Percentiles rank a stretch among this genome's conserved stretches.
phyloP scores from a whole-genome alignment of 192 early-diverging fungal species.

The Phycomyces nitens region DNA sequence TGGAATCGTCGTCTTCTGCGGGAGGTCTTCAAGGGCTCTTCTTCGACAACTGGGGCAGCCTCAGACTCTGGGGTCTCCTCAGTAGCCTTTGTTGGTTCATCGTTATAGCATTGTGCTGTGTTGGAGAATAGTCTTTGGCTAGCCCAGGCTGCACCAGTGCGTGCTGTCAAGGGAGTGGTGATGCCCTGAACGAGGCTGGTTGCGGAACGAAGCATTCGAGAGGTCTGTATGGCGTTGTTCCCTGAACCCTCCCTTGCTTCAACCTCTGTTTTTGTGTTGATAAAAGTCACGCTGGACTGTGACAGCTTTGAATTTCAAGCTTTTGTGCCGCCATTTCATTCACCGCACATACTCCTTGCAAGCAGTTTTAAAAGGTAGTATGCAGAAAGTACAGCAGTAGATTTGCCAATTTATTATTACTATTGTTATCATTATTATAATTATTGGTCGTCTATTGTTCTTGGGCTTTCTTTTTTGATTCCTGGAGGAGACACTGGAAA shows the following conservation, averaged over 20 bases:
- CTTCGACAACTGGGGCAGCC: conserved; percentile 3
- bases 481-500: conserved; percentile 31
- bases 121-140: conserved; percentile 14
- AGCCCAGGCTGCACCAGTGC: not conserved
- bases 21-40: conserved; percentile 29
- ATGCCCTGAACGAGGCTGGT: conserved; percentile 3
- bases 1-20: conserved; percentile 34
- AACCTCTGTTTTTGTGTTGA: conserved; percentile 4
- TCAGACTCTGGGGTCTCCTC: not conserved
- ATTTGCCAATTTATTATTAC: not conserved
- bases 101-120: not conserved
- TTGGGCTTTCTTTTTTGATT: conserved; percentile 11
- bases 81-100: conserved; percentile 19
- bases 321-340: not conserved
- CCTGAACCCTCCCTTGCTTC: not conserved
- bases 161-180: not conserved
- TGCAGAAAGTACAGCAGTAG: no score
- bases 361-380: no score
- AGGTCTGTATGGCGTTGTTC: not conserved
- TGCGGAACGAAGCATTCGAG: conserved; percentile 4
- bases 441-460: not conserved
- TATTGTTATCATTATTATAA: not conserved
- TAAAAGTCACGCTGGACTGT: not conserved
- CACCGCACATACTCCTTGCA: not conserved
- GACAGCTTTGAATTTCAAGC: not conserved